A percentile compares a stretch with the other conserved stretches of the same genome.
These are phyloP conservation scores for Eucalyptus coolabah DNA, from an alignment of 345 rosid species.

Conservation along the genomic window DNA sequence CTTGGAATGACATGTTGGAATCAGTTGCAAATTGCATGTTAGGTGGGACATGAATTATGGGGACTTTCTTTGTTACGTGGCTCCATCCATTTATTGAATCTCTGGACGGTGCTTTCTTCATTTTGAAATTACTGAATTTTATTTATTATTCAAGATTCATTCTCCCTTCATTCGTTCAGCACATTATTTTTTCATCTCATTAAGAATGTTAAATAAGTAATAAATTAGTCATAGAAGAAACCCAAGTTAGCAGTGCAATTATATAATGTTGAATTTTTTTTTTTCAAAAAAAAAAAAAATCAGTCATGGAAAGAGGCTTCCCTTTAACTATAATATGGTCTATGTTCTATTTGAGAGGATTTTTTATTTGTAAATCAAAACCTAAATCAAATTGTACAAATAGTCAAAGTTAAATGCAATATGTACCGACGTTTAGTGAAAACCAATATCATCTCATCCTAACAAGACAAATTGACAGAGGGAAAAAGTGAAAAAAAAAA, in stretches of 20 bases:
- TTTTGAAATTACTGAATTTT: not conserved
- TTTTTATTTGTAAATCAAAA: not conserved
- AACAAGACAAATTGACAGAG: accelerated
- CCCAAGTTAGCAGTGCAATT: not conserved
- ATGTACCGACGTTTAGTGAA: accelerated
- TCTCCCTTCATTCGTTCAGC: accelerated
- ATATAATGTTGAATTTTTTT: too few relatives aligned
- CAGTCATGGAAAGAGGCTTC: not conserved
- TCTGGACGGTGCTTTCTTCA: accelerated
- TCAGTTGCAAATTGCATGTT: too few relatives aligned
- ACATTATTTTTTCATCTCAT: not conserved
- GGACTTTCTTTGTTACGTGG: too few relatives aligned
- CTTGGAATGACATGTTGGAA: too few relatives aligned
- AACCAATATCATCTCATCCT: not conserved
- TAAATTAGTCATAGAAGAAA: not conserved
- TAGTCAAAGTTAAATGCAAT: not conserved
- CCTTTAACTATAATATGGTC: not conserved
- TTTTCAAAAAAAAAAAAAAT: not conserved
- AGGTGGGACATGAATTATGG: too few relatives aligned
- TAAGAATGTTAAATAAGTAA: not conserved
- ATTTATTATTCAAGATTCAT: not conserved
- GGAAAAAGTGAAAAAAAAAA: too few relatives aligned
- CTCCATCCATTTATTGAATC: not conserved
- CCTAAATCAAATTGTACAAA: accelerated
- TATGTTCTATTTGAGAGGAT: not conserved